These are phyloP conservation scores for Cladosporium phlei DNA, from an alignment of 2,329 filamentous ascomycete species.

Conservation along the genomic window DNA sequence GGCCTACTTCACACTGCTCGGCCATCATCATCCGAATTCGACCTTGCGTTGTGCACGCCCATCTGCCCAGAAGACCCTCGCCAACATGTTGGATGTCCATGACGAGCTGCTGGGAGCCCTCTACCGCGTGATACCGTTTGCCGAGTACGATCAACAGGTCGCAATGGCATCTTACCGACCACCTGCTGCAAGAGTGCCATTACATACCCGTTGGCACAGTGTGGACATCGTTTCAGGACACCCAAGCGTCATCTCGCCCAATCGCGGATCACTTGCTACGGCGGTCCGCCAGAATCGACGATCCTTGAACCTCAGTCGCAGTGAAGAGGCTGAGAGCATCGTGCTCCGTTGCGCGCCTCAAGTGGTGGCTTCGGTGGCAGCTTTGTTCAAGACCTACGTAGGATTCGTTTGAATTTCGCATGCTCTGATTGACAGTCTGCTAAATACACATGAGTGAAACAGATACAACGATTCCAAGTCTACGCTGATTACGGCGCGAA, in stretches of 20 bases:
- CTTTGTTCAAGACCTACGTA: conserved; percentile 51
- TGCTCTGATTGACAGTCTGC: conserved; percentile 37
- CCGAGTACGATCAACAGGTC: conserved; percentile 41
- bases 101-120: conserved; percentile 74
- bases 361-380: conserved; percentile 51
- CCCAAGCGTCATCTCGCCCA: not conserved
- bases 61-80: conserved; percentile 34
- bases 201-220: conserved; percentile 46
- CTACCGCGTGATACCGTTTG: conserved; percentile 64
- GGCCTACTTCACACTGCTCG: conserved; percentile 42
- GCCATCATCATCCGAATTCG: conserved; percentile 23
- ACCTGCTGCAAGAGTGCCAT: conserved; percentile 27
- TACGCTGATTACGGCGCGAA: conserved; percentile 92
- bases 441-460: conserved; percentile 30
- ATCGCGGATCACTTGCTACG: not conserved
- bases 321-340: conserved; percentile 34
- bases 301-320: conserved; percentile 44
- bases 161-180: conserved; percentile 11
- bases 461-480: conserved; percentile 77
- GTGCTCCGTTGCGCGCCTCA: conserved; percentile 47
- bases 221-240: conserved; percentile 41
- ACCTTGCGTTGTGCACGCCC: conserved; percentile 24
- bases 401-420: conserved; percentile 15
- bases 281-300: conserved; percentile 35
- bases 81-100: conserved; percentile 76